Percentiles rank a stretch among this genome's conserved stretches.
phyloP scores from a whole-genome alignment of 108 stramenopile genomes.

The Chaetoceros tenuissimus region DNA sequence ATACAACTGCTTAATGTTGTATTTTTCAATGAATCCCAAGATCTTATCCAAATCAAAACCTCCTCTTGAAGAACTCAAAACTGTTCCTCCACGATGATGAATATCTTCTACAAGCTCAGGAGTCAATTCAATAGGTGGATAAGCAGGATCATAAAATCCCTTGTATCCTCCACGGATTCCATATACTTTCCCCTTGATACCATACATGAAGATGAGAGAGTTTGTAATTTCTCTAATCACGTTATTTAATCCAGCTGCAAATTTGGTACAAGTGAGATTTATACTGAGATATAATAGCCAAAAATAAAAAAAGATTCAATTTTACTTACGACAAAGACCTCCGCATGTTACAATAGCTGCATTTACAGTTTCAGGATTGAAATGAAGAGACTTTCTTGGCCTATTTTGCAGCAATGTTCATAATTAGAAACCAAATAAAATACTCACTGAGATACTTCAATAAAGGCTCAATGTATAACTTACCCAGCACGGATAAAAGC shows the following conservation, averaged over 20 bases:
- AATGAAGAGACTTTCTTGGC: constrained; percentile 77
- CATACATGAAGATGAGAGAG: constrained; percentile 45
- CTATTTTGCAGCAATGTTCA: no score
- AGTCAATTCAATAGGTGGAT: constrained; percentile 16
- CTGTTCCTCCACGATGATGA: constrained; percentile 72
- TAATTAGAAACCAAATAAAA: no score
- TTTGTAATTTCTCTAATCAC: constrained; percentile 68
- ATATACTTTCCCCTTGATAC: constrained; percentile 33
- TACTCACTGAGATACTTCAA: not conserved
- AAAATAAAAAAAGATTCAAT: no score
- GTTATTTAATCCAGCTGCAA: constrained; percentile 80
- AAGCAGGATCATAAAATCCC: constrained; percentile 44
- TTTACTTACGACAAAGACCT: constrained; percentile 90
- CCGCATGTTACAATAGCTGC: constrained; percentile 98
- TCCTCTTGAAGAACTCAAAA: constrained; percentile 69
- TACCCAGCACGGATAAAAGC: constrained; percentile 88
- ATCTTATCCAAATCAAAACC: constrained; percentile 69
- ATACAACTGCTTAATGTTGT: constrained; percentile 52
- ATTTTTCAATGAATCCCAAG: constrained; percentile 26
- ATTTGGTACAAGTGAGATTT: constrained; percentile 43
- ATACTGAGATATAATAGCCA: not conserved
- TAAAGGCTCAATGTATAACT: not conserved
- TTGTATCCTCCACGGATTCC: constrained; percentile 69
- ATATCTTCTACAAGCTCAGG: constrained; percentile 40
- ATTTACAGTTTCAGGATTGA: constrained; percentile 80